Conservation (phyloP, 495 filamentous ascomycete genomes). For the Lasiosphaeria miniovina region DNA sequence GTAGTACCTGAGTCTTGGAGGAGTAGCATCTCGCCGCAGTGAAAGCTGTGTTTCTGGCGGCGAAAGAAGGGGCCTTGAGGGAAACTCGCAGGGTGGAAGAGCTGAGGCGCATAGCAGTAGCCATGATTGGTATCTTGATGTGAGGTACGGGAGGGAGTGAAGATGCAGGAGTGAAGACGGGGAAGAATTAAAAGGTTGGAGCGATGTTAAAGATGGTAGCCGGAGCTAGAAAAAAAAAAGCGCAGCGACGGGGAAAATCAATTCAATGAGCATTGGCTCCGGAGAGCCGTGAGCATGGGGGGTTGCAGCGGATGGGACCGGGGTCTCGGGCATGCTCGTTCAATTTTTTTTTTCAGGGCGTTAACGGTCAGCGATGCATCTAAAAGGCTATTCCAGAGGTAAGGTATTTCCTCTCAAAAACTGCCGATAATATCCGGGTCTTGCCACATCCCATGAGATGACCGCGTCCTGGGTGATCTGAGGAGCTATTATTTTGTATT, state of each 20-base stretch:
- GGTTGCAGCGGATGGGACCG: conserved; percentile 20
- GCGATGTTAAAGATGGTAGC: conserved; percentile 12
- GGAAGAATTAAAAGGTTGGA: conserved; percentile 21
- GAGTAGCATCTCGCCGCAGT: conserved; percentile 87
- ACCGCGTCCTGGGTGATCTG: too few relatives aligned
- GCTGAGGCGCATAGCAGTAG: conserved; percentile 73
- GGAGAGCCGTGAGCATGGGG: conserved; percentile 18
- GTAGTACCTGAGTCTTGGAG: conserved; percentile 77
- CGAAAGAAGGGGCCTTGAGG: conserved; percentile 55
- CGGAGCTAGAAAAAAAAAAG: conserved; percentile 30
- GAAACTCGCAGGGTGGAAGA: conserved; percentile 72
- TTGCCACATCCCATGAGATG: too few relatives aligned
- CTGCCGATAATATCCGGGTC: too few relatives aligned
- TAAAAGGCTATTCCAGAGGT: too few relatives aligned
- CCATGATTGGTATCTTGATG: conserved; percentile 55
- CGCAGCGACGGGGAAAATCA: conserved; percentile 21
- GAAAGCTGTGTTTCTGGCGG: conserved; percentile 66
- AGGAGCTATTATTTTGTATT: too few relatives aligned
- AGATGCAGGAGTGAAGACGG: conserved; percentile 6
- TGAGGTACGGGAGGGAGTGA: conserved; percentile 15
- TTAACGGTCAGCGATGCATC: too few relatives aligned
- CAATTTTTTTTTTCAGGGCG: too few relatives aligned
- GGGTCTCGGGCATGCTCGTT: too few relatives aligned
- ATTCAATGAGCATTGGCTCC: conserved; percentile 11
- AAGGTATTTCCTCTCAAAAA: too few relatives aligned